Evolutionary conservation across 2,329 filamentous ascomycete genomes (phyloP), one percentile per base, ranked within the genome.

Genomic region (Phialemoniopsis sp.): DNA sequence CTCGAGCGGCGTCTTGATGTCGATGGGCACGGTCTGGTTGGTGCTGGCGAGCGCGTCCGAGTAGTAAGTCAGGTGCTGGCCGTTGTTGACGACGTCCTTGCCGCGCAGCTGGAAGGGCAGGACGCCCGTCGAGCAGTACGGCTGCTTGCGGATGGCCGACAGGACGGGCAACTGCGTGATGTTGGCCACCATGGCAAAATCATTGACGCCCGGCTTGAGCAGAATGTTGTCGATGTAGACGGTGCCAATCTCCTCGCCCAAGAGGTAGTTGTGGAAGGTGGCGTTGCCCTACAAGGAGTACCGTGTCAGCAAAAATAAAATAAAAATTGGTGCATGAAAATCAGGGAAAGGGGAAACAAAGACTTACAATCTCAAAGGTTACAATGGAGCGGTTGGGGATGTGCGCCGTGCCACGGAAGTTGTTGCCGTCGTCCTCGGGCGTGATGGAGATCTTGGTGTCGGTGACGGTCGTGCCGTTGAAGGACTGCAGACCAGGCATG

Each of bases 301-400:
- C 16, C 30, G 32, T 16, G 37, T 46, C 4, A 46, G 40, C 7
- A 13, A 7, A 6, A 6, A 26, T 10, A 26, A 26, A 26, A n/a
- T n/a, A n/a, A n/a, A n/a, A n/a, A n/a, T n/a, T 12, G 14, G 15
- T 12, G 7, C 17, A 15, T 30, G 29, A 10, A 30, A 36, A 2
- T 26, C 14, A 6, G 29, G 6, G 4, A 29, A 33, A 13, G 18
- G 28, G n/a, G 15, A 32, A 31, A 40, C 13, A 3, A 35, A 13
- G 26, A 65, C 73, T 62, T 63, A 80, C 77, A 50, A 87, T 73
- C 28, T 82, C 73, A 38, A 87, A 68, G n/a, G 72, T 78, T 53
- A 83, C 70, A 37, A 76, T 60, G 2, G 81, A 83, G 7, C 68
- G 71, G 57, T 87, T 87, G 47, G 78, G 80, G 37, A 87, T 80